Percentiles rank a stretch among this genome's conserved stretches.
phyloP scores from a whole-genome alignment of 352 stramenopile genomes.

The Lagenidium sp. region DNA sequence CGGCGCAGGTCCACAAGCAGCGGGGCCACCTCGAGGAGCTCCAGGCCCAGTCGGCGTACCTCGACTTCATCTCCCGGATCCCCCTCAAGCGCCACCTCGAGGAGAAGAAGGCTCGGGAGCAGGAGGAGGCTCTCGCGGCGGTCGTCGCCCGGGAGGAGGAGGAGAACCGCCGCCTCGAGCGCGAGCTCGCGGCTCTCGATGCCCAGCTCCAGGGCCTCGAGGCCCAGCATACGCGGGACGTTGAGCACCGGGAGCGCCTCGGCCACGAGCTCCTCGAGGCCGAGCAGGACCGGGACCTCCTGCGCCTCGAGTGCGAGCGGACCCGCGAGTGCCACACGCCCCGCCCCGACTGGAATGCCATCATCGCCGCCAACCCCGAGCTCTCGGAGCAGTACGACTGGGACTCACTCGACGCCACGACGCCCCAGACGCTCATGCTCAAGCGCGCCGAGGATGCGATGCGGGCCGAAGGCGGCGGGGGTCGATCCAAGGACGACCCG shows the following conservation, averaged over 20 bases:
- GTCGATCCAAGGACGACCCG: neutral
- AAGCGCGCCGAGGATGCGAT: neutral
- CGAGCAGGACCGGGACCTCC: constrained; percentile 15
- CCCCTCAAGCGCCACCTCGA: constrained; percentile 53
- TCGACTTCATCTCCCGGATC: constrained; percentile 46
- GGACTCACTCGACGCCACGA: constrained; percentile 19
- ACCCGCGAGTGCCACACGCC: constrained; percentile 55
- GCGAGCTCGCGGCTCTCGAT: constrained; percentile 26
- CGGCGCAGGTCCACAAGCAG: constrained; percentile 30
- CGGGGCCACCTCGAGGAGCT: constrained; percentile 27
- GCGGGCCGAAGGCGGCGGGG: neutral
- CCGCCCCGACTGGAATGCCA: constrained; percentile 45
- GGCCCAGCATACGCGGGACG: constrained; percentile 24
- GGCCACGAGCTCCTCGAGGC: constrained; percentile 14
- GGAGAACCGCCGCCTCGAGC: constrained; percentile 33
- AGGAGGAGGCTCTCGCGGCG: constrained; percentile 21
- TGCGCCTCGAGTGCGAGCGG: constrained; percentile 16
- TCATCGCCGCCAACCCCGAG: constrained; percentile 54
- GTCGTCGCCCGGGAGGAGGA: constrained; percentile 22
- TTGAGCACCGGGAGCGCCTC: constrained; percentile 12
- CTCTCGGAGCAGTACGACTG: constrained; percentile 47
- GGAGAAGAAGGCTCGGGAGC: constrained; percentile 46
- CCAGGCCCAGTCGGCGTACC: constrained; percentile 33
- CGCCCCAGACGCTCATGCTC: neutral
- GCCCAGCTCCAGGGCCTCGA: constrained; percentile 24